phyloP scores from a whole-genome alignment of 148 eudicot species.

The Euryodendron excelsum region DNA sequence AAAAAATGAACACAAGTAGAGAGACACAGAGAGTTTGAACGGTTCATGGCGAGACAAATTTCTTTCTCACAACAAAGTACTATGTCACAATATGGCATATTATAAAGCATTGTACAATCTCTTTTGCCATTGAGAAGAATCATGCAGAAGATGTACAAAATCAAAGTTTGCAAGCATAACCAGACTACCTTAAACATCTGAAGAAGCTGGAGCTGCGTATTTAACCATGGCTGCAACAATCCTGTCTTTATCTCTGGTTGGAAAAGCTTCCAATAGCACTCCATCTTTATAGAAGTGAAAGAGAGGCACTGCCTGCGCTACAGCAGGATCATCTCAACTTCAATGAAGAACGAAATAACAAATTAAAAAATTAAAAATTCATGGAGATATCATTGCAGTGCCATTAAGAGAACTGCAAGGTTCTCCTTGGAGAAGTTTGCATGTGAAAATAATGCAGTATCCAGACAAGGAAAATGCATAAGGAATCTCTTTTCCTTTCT shows the following conservation, averaged over 20 bases:
- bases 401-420: background rate
- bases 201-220: conserved; percentile 55
- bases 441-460: conserved; percentile 9
- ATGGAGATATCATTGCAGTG: background rate
- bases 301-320: conserved; percentile 77
- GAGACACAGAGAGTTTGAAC: background rate
- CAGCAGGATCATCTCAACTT: conserved; percentile 1
- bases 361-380: background rate
- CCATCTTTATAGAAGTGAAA: conserved; percentile 89
- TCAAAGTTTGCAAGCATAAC: conserved; percentile 13
- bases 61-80: background rate
- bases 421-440: background rate
- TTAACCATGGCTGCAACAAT: conserved; percentile 61
- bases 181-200: conserved; percentile 21
- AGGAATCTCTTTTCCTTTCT: background rate
- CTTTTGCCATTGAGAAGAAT: background rate
- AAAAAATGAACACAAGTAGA: background rate
- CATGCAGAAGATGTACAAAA: background rate
- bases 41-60: background rate
- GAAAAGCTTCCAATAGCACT: conserved; percentile 71
- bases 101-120: background rate
- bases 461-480: background rate
- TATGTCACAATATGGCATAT: background rate
- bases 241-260: conserved; percentile 87
- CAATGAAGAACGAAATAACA: background rate